These are phyloP conservation scores for Termitomyces sp. DNA, from an alignment of 768 basidiomycete species.

Conservation along the genomic window DNA sequence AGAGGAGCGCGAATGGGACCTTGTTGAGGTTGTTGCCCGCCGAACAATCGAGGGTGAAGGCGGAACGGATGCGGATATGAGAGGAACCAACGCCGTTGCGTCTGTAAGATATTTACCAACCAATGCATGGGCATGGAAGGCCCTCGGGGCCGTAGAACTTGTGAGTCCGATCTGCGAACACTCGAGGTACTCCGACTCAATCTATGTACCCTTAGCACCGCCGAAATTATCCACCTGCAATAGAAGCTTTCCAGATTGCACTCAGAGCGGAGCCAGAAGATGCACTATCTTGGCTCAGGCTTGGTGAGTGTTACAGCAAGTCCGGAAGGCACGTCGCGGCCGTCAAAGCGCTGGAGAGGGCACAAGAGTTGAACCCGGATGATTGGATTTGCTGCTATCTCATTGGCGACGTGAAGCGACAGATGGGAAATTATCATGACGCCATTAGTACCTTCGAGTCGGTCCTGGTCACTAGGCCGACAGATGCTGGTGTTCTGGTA, in stretches of 20 bases:
- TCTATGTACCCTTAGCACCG: conserved; percentile 41
- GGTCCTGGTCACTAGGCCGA: conserved; percentile 49
- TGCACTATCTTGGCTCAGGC: conserved; percentile 77
- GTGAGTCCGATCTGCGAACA: conserved; percentile 38
- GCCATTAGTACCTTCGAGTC: conserved; percentile 61
- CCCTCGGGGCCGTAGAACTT: conserved; percentile 84
- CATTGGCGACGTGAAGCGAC: conserved; percentile 78
- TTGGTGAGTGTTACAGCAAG: conserved; percentile 88
- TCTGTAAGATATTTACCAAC: conserved; percentile 59
- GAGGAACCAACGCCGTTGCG: conserved; percentile 15
- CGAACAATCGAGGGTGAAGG: conserved; percentile 93
- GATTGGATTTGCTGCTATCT: conserved; percentile 85
- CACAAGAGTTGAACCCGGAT: conserved; percentile 62
- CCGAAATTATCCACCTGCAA: conserved; percentile 65
- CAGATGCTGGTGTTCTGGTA: conserved; percentile 67
- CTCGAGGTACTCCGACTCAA: conserved; percentile 1
- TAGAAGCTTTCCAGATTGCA: conserved; percentile 81
- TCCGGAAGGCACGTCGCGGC: conserved; percentile 88
- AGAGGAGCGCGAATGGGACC: conserved; percentile 90
- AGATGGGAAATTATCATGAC: conserved; percentile 69
- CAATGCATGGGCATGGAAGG: conserved; percentile 98
- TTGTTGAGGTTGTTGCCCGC: conserved; percentile 90
- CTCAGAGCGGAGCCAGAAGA: conserved; percentile 76
- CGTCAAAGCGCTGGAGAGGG: conserved; percentile 76
- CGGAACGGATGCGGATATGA: conserved; percentile 56